Conservation (phyloP, 495 filamentous ascomycete species). For the Neurospora discreta region DNA sequence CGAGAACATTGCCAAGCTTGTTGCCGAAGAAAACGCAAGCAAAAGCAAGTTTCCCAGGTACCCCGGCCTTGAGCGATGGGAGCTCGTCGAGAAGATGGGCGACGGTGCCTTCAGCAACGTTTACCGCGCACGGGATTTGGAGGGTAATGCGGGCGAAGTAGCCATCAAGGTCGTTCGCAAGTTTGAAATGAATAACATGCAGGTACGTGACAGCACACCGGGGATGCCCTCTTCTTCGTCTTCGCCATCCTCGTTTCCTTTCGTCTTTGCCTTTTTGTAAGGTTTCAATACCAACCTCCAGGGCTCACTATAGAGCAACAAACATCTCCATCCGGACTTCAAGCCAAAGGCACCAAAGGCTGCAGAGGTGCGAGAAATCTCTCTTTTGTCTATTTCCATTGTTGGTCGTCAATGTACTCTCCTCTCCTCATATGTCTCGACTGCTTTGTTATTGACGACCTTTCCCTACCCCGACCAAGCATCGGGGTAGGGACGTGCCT, state of each 20-base stretch:
- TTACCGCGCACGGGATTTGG: constrained; percentile 70
- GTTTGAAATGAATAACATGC: constrained; percentile 94
- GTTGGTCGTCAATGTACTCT: constrained; percentile 3
- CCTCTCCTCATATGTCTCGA: constrained; percentile 1
- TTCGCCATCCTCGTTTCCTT: constrained; percentile 11
- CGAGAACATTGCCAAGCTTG: constrained; percentile 64
- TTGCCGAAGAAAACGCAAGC: constrained; percentile 80
- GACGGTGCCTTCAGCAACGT: constrained; percentile 99
- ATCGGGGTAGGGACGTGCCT: constrained; percentile 1
- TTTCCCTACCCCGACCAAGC: constrained; percentile 8
- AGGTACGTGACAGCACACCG: constrained; percentile 56
- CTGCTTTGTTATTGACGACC: constrained; percentile 1
- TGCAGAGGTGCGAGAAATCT: constrained; percentile 80
- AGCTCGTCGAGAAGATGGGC: constrained; percentile 93
- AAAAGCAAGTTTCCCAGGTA: constrained; percentile 82
- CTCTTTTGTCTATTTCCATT: constrained; percentile 22
- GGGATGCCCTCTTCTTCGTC: constrained; percentile 20
- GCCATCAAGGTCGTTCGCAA: constrained; percentile 98
- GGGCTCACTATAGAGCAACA: constrained; percentile 54
- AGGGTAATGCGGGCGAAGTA: constrained; percentile 61
- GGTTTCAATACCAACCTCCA: constrained; percentile 32
- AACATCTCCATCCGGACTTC: constrained; percentile 86
- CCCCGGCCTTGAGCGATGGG: constrained; percentile 84
- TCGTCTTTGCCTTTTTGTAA: constrained; percentile 9
- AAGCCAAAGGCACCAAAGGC: constrained; percentile 79